These are phyloP conservation scores for Singerocomus inundabilis DNA, from an alignment of 1,284 basidiomycete genomes.

Conservation along the genomic window DNA sequence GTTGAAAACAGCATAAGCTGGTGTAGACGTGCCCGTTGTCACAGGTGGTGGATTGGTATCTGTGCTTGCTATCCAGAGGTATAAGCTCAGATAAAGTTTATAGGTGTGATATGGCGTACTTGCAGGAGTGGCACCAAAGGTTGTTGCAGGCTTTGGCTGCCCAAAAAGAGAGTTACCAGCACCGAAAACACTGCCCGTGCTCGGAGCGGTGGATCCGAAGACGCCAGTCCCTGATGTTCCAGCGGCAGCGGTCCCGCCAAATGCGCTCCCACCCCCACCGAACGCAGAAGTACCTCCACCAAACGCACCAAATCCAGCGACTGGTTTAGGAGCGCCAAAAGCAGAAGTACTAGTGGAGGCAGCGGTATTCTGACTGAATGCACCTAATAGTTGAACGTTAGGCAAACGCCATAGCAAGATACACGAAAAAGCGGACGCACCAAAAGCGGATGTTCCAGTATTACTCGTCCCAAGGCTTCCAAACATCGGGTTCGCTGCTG, in stretches of 20 bases:
- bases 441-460: conserved; percentile 52
- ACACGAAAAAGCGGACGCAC: conserved; percentile 40
- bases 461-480: conserved; percentile 50
- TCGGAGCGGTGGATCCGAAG: conserved; percentile 43
- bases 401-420: conserved; percentile 16
- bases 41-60: conserved; percentile 44
- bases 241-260: conserved; percentile 27
- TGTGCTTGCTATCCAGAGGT: conserved; percentile 27
- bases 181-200: conserved; percentile 44
- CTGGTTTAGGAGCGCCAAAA: conserved; percentile 63
- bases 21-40: conserved; percentile 62
- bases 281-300: conserved; percentile 46
- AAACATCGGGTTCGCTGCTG: conserved; percentile 78
- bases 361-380: conserved; percentile 53
- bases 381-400: conserved; percentile 40
- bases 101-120: conserved; percentile 27
- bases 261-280: conserved; percentile 34
- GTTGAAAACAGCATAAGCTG: conserved; percentile 48
- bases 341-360: conserved; percentile 43
- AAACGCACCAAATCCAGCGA: conserved; percentile 70
- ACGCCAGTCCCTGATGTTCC: conserved; percentile 37
- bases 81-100: conserved; percentile 13
- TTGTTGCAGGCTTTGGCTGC: conserved; percentile 47
- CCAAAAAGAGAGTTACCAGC: conserved; percentile 42
- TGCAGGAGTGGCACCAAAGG: conserved; percentile 45